Evolutionary conservation across 2,329 filamentous ascomycete genomes (phyloP), one percentile per base, ranked within the genome.

Genomic region (Fusarium torreyae): DNA sequence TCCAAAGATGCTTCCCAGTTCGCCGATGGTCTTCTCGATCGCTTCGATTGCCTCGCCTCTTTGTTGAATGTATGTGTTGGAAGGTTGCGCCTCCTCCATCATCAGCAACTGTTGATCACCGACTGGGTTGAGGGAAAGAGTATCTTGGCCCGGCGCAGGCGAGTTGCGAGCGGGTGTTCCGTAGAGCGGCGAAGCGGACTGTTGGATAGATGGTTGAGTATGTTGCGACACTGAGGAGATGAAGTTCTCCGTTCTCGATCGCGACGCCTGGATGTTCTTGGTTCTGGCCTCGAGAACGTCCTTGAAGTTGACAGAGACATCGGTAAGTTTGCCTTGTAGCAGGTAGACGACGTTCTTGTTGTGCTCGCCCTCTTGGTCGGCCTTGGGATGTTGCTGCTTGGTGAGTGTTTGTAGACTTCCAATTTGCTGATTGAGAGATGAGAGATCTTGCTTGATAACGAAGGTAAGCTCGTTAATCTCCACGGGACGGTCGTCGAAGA

Each of bases 401-500:
- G 94, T 91, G 45, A 98, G 86, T 8, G 87, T 83, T 77, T 97
- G 93, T n/a, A 99, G 85, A 11, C 86, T 85, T 45, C 92, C 92
- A 74, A 98, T 98, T 77, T 97, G 92, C 71, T 94, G 90, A 81
- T 98, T 98, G 22, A 89, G 79, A 11, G 85, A 89, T 2, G 94
- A 93, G 53, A 98, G 88, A 76, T 98, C 95, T 84, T 98, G 95
- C 83, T 98, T 98, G 85, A 98, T 98, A 77, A 98, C 92, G 77
- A 94, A 98, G 9, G 94, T 98, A 79, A 98, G 89, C 81, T 98
- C 94, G 79, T 96, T 96, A 79, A 98, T 98, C 81, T 99, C 96
- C 57, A 98, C 93, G 0, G 96, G 94, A 78, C 93, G 89, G 83
- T 99, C 96, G 80, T 99, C 96, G 79, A 99, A 99, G 43, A 99